These are phyloP conservation scores for Lyophyllum semitale DNA, from an alignment of 768 basidiomycete genomes.

Conservation along the genomic window DNA sequence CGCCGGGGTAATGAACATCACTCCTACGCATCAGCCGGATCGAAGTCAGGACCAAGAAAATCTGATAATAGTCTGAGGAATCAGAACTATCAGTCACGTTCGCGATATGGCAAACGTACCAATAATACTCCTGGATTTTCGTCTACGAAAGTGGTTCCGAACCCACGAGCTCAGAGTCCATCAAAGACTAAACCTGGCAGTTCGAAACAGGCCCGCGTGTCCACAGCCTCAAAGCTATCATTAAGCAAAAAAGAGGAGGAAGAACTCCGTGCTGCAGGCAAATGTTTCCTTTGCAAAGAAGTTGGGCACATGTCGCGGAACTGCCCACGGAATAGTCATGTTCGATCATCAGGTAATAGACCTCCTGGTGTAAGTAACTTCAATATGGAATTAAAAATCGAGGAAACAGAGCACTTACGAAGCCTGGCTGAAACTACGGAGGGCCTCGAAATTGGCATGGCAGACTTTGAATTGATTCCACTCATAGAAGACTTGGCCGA, in stretches of 20 bases:
- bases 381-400: too few species aligned
- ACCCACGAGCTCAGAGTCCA: background rate
- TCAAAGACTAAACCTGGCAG: background rate
- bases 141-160: background rate
- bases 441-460: too few species aligned
- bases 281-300: conserved; percentile 24
- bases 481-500: too few species aligned
- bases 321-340: too few species aligned
- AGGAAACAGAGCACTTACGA: too few species aligned
- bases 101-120: background rate
- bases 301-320: conserved; percentile 23
- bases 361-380: too few species aligned
- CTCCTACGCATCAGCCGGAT: background rate
- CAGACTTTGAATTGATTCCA: too few species aligned
- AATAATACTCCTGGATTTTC: background rate
- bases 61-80: background rate
- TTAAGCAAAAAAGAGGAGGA: background rate
- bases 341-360: too few species aligned
- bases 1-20: background rate
- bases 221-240: background rate
- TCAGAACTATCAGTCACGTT: background rate
- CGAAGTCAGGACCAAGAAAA: background rate
- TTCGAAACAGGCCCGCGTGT: background rate
- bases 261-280: conserved; percentile 17
- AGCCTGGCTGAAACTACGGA: too few species aligned